These are phyloP conservation scores for Nidula niveotomentosa DNA, from an alignment of 1,284 basidiomycete genomes.

Conservation along the genomic window DNA sequence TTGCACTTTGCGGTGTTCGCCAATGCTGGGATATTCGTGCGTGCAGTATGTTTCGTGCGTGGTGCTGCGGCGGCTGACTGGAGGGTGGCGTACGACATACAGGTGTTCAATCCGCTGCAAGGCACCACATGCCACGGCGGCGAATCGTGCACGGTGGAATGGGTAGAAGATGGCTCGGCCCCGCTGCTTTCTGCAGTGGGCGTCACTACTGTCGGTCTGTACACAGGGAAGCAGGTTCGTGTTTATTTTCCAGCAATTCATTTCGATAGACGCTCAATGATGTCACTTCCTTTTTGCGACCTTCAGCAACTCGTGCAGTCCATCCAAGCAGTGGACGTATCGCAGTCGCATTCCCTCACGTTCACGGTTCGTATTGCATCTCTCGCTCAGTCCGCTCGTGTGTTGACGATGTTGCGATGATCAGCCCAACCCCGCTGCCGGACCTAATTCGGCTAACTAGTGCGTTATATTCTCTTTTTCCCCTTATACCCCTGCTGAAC, in stretches of 20 bases:
- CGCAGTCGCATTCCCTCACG: conserved; percentile 47
- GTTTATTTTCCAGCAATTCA: conserved; percentile 2
- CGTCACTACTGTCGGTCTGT: conserved; percentile 49
- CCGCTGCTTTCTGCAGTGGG: conserved; percentile 53
- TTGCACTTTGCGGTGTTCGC: conserved; percentile 17
- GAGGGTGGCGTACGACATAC: neutral
- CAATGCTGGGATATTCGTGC: conserved; percentile 30
- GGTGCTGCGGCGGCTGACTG: neutral
- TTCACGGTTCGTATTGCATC: conserved; percentile 48
- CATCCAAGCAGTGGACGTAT: conserved; percentile 50
- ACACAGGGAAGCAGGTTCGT: conserved; percentile 49
- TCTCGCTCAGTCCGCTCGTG: neutral
- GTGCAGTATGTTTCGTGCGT: conserved; percentile 7
- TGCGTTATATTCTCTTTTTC: conserved; percentile 25
- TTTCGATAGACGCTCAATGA: no score
- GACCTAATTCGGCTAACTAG: conserved; percentile 54
- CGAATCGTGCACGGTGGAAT: conserved; percentile 49
- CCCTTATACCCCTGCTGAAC: neutral
- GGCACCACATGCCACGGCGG: conserved; percentile 48
- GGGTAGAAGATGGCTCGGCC: conserved; percentile 58
- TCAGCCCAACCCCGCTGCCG: conserved; percentile 47
- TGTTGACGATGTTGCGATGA: neutral
- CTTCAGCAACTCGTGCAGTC: conserved; percentile 52
- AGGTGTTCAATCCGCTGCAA: conserved; percentile 51
- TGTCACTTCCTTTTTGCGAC: conserved; percentile 1